These are phyloP conservation scores for Pinus albicaulis DNA, from an alignment of 75 land plant species.

Conservation along the genomic window DNA sequence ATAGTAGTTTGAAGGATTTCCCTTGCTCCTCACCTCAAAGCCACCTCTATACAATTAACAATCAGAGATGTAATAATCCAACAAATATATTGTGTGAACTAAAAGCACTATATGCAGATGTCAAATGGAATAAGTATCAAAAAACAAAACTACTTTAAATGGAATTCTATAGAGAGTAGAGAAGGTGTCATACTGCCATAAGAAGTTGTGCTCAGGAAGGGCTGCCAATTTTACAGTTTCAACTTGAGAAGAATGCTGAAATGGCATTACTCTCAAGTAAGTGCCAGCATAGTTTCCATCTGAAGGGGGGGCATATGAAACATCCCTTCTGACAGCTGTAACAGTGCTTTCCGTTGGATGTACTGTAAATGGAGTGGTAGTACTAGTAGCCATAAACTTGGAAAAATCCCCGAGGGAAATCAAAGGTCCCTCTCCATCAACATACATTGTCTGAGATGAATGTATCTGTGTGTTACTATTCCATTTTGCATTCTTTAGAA, in stretches of 20 bases:
- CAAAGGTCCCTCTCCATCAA: background rate
- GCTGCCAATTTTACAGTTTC: conserved; percentile 13
- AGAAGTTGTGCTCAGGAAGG: conserved; percentile 52
- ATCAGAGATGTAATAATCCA: background rate
- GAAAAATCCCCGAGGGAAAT: background rate
- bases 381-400: background rate
- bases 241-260: background rate
- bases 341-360: conserved; percentile 14
- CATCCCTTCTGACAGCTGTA: conserved; percentile 12
- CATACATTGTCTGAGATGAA: background rate
- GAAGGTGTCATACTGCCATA: conserved; percentile 60
- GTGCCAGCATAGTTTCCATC: conserved; percentile 7
- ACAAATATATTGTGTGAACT: background rate
- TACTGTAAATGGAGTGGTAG: background rate
- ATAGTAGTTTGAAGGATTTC: conserved; percentile 21
- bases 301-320: background rate
- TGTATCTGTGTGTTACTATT: conserved; percentile 1
- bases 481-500: background rate
- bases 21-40: conserved; percentile 54
- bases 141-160: background rate
- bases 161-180: background rate
- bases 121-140: background rate
- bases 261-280: background rate
- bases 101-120: conserved; percentile 5
- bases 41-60: conserved; percentile 48